Percentiles rank a stretch among this genome's conserved stretches.
Evolutionary conservation across 129 eudicot species (phyloP).

Genomic region (Smallanthus sonchifolius): DNA sequence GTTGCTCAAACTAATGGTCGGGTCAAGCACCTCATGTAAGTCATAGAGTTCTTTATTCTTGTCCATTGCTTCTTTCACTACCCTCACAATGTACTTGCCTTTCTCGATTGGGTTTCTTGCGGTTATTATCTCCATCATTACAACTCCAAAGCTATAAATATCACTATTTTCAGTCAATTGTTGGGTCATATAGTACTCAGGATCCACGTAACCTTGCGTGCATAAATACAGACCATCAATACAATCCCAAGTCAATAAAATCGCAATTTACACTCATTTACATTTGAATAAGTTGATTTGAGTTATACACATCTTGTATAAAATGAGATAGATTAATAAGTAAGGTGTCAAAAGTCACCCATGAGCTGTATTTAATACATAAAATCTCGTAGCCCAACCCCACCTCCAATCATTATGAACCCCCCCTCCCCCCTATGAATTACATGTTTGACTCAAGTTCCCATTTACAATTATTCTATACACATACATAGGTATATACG

Average conservation of each 20-base stretch:
- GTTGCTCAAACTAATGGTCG: slow-evolving; percentile 5
- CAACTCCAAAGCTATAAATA: slow-evolving; percentile 63
- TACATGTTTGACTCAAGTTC: no score
- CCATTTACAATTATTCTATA: not conserved
- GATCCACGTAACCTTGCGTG: slow-evolving; percentile 53
- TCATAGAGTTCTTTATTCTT: not conserved
- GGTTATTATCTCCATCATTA: slow-evolving; percentile 54
- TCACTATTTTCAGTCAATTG: slow-evolving; percentile 58
- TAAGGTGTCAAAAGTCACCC: no score
- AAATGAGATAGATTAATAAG: no score
- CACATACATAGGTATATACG: not conserved
- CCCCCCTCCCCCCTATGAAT: no score
- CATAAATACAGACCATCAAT: not conserved
- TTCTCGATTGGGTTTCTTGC: slow-evolving; percentile 60
- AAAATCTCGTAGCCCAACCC: no score
- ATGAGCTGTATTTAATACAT: no score
- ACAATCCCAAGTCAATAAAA: not conserved
- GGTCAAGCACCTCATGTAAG: not conserved
- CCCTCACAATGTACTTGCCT: slow-evolving; percentile 52
- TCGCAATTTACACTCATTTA: no score
- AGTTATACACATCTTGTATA: no score
- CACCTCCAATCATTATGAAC: no score
- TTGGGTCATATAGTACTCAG: slow-evolving; percentile 54
- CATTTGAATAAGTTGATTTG: no score
- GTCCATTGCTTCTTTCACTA: slow-evolving; percentile 50